Evolutionary conservation across 2,329 filamentous ascomycete genomes (phyloP).

Genomic region (Periconia sp.): DNA sequence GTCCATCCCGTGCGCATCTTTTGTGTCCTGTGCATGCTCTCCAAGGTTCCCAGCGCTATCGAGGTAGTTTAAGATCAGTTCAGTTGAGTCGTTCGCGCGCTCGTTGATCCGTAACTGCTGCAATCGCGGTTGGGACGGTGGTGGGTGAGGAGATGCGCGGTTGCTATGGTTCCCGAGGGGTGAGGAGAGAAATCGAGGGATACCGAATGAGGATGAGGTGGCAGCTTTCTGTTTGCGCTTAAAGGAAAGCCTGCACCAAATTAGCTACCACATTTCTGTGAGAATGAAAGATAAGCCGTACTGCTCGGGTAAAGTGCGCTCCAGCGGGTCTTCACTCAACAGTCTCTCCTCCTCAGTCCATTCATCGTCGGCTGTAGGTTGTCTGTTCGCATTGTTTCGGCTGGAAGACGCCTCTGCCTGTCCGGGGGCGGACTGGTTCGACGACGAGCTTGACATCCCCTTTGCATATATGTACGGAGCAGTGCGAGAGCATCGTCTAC

Average conservation of each 20-base stretch:
- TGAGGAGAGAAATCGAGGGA: constrained; percentile 54
- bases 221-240: constrained; percentile 69
- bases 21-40: constrained; percentile 48
- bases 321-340: constrained; percentile 64
- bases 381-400: constrained; percentile 42
- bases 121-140: constrained; percentile 31
- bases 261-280: constrained; percentile 3
- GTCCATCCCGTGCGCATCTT: constrained; percentile 61
- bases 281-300: constrained; percentile 22
- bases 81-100: constrained; percentile 37
- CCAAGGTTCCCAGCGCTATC: constrained; percentile 46
- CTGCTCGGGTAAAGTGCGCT: constrained; percentile 55
- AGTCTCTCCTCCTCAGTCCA: constrained; percentile 56
- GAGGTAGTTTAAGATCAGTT: constrained; percentile 51
- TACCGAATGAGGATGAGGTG: constrained; percentile 44
- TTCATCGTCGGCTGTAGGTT: constrained; percentile 46
- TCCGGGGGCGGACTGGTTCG: constrained; percentile 39
- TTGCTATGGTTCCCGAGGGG: constrained; percentile 38
- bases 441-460: constrained; percentile 48
- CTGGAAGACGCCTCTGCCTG: constrained; percentile 55
- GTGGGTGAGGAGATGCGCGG: constrained; percentile 35
- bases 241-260: constrained; percentile 64
- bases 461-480: constrained; percentile 33
- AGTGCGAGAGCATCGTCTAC: constrained; percentile 34
- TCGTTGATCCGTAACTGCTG: constrained; percentile 26